Evolutionary conservation across 148 eudicot genomes (phyloP).

Genomic region (Amaranthus hypochondriacus): DNA sequence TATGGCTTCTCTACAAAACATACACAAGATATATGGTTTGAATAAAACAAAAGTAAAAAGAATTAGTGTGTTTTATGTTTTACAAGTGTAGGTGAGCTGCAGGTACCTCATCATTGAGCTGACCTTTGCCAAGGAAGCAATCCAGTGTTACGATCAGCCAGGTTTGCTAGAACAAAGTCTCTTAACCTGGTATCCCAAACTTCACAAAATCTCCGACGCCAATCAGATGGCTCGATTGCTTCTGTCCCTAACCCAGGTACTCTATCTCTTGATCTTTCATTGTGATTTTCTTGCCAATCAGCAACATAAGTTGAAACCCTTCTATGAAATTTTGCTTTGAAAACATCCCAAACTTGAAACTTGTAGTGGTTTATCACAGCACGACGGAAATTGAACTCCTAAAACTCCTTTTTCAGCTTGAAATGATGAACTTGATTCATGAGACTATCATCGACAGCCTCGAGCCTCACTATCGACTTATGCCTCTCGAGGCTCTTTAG

Average conservation of each 20-base stretch:
- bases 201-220: conserved; percentile 69
- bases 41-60: conserved; percentile 14
- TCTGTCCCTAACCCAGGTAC: conserved; percentile 94
- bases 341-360: conserved; percentile 90
- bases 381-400: conserved; percentile 41
- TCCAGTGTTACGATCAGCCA: conserved; percentile 65
- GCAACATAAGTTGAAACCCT: conserved; percentile 93
- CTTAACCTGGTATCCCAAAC: conserved; percentile 89
- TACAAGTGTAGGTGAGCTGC: conserved; percentile 24
- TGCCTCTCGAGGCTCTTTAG: conserved; percentile 86
- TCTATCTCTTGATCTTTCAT: conserved; percentile 81
- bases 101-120: conserved; percentile 12
- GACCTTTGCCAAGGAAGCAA: conserved; percentile 73
- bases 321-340: conserved; percentile 74
- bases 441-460: conserved; percentile 59
- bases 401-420: conserved; percentile 51
- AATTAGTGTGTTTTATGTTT: conserved; percentile 19
- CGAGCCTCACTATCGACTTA: conserved; percentile 73
- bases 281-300: conserved; percentile 87
- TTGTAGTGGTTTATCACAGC: conserved; percentile 81
- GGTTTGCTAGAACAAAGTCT: conserved; percentile 65
- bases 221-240: conserved; percentile 74
- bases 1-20: conserved; percentile 24
- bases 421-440: conserved; percentile 94
- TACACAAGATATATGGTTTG: neutral